Percentiles rank a stretch among this genome's conserved stretches.
Evolutionary conservation across 371 early-diverging fungal species (phyloP).

Genomic region (Mucor piriformis): DNA sequence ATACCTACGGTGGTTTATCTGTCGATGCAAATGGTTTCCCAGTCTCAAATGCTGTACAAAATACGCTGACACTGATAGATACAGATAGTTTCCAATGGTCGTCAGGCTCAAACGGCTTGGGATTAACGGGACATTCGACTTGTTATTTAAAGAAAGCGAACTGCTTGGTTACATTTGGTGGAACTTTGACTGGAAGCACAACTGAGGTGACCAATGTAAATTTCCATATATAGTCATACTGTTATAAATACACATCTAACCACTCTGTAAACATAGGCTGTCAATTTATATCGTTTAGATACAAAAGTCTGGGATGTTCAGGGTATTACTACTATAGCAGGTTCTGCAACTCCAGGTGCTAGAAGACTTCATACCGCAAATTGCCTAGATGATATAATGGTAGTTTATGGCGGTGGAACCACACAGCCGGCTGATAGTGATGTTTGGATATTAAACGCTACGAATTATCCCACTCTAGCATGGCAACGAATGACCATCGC

Average conservation of each 20-base stretch:
- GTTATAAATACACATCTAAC: neutral
- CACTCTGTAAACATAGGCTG: slow-evolving; percentile 17
- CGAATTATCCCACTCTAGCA: slow-evolving; percentile 34
- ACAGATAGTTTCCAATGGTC: slow-evolving; percentile 46
- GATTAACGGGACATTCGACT: slow-evolving; percentile 45
- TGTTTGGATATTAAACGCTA: slow-evolving; percentile 49
- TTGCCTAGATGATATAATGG: slow-evolving; percentile 45
- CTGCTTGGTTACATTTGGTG: slow-evolving; percentile 53
- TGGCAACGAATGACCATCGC: slow-evolving; percentile 32
- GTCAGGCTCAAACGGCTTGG: slow-evolving; percentile 44
- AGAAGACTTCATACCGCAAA: slow-evolving; percentile 49
- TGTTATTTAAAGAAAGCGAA: slow-evolving; percentile 46
- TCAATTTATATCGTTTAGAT: slow-evolving; percentile 38
- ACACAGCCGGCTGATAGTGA: slow-evolving; percentile 43
- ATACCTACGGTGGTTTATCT: slow-evolving; percentile 46
- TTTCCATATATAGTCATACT: neutral
- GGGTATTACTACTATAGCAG: slow-evolving; percentile 21
- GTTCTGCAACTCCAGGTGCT: slow-evolving; percentile 35
- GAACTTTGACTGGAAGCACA: slow-evolving; percentile 46
- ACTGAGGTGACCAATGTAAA: slow-evolving; percentile 39
- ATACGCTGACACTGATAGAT: slow-evolving; percentile 40
- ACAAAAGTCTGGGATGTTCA: slow-evolving; percentile 43
- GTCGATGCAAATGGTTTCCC: slow-evolving; percentile 40
- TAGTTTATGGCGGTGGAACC: slow-evolving; percentile 53
- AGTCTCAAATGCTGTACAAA: slow-evolving; percentile 35